Evolutionary conservation across 2,329 filamentous ascomycete genomes (phyloP).

Genomic region (Monilinia polystroma): DNA sequence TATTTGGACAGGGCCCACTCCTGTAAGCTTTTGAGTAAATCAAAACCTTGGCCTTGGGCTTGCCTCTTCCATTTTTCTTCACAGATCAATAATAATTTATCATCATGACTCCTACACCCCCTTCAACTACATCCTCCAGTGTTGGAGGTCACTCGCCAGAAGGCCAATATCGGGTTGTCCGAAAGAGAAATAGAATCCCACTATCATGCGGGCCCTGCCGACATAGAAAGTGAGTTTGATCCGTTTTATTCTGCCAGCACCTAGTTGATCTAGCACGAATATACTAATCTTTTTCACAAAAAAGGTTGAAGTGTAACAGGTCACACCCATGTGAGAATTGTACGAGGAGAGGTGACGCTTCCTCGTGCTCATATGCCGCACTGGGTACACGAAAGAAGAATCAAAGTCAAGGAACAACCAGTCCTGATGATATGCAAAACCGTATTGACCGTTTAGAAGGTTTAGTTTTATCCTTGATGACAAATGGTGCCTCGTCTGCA

Average conservation of each 20-base stretch:
- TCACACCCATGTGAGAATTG: conserved; percentile 92
- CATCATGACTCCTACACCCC: conserved; percentile 71
- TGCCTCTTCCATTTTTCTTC: conserved; percentile 25
- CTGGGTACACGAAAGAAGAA: conserved; percentile 70
- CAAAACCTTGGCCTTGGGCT: conserved; percentile 22
- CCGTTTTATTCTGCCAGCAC: conserved; percentile 27
- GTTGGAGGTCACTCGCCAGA: conserved; percentile 77
- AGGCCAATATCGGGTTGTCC: conserved; percentile 80
- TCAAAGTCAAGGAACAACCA: conserved; percentile 60
- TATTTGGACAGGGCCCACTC: conserved; percentile 27
- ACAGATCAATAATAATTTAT: conserved; percentile 28
- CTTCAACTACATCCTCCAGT: conserved; percentile 73
- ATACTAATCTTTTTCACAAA: conserved; percentile 41
- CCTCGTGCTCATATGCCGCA: conserved; percentile 81
- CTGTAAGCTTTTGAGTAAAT: conserved; percentile 26
- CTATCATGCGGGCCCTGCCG: conserved; percentile 89
- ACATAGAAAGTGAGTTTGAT: conserved; percentile 73
- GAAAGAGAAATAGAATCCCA: conserved; percentile 88
- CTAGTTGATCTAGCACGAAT: conserved; percentile 20
- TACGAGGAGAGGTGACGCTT: conserved; percentile 77
- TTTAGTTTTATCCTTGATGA: conserved; percentile 90
- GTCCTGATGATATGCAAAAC: conserved; percentile 96
- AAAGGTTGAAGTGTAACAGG: conserved; percentile 85
- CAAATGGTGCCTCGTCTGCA: conserved; percentile 69
- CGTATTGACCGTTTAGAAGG: conserved; percentile 94